phyloP scores from a whole-genome alignment of 768 basidiomycete genomes.

The Tylopilus subfusipes region DNA sequence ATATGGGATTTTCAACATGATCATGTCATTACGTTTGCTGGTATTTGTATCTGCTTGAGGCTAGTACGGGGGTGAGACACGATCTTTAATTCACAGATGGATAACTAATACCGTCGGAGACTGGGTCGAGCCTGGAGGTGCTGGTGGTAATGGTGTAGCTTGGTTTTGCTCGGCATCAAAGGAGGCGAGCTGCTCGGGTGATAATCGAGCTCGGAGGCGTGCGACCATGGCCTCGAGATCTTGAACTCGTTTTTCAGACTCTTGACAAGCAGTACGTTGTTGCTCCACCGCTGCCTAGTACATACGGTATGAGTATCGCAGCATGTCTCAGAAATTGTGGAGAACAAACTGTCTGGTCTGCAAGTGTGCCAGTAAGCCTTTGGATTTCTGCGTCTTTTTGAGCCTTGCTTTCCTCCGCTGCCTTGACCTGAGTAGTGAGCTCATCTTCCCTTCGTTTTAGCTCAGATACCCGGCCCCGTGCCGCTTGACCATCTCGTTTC shows the following conservation, averaged over 20 bases:
- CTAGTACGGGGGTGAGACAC: constrained; percentile 11
- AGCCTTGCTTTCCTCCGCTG: constrained; percentile 5
- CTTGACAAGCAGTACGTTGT: constrained; percentile 10
- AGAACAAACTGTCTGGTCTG: constrained; percentile 22
- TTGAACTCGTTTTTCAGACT: constrained; percentile 8
- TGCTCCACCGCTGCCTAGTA: constrained; percentile 13
- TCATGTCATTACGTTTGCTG: constrained; percentile 19
- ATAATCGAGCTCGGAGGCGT: constrained; percentile 17
- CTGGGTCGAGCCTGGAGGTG: background rate
- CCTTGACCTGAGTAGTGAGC: constrained; percentile 9
- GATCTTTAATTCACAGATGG: background rate
- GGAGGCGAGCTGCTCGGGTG: constrained; percentile 19
- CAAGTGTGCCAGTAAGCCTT: constrained; percentile 13
- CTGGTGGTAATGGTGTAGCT: background rate
- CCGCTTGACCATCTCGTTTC: constrained; percentile 21
- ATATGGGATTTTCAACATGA: constrained; percentile 22
- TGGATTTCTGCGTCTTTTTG: constrained; percentile 14
- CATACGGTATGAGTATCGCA: background rate
- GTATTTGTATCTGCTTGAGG: constrained; percentile 1
- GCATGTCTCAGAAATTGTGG: background rate
- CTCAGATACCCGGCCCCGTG: constrained; percentile 10
- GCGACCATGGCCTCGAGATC: constrained; percentile 19
- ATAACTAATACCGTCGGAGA: constrained; percentile 11
- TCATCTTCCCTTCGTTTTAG: constrained; percentile 9
- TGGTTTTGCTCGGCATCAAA: constrained; percentile 6